A percentile compares a stretch with the other conserved stretches of the same genome.
Conservation (phyloP, 2,329 filamentous ascomycete species). For the Camillea tinctor region DNA sequence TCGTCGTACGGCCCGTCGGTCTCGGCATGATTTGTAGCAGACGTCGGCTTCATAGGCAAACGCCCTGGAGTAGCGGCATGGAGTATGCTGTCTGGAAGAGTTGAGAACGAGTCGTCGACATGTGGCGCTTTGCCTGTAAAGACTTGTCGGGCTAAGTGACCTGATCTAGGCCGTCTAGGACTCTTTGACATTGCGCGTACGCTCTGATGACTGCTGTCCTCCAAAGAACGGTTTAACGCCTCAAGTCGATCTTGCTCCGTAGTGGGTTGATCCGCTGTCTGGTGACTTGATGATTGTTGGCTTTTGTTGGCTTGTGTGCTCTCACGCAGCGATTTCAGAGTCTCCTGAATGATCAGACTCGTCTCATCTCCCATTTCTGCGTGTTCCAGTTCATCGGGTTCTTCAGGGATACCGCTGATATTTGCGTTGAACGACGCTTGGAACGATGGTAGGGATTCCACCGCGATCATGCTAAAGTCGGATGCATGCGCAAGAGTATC, state of each 20-base stretch:
- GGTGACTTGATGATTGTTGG: slow-evolving; percentile 5
- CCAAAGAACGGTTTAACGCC: slow-evolving; percentile 5
- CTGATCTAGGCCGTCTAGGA: slow-evolving; percentile 34
- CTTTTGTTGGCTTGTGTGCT: slow-evolving; percentile 26
- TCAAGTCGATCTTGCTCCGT: slow-evolving; percentile 10
- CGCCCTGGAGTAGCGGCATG: slow-evolving; percentile 32
- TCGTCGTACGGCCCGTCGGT: slow-evolving; percentile 47
- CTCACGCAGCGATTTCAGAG: slow-evolving; percentile 50
- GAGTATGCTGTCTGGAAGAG: slow-evolving; percentile 34
- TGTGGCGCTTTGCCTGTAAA: slow-evolving; percentile 33
- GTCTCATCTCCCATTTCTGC: slow-evolving; percentile 56
- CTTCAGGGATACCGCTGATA: slow-evolving; percentile 35
- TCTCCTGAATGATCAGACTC: slow-evolving; percentile 55
- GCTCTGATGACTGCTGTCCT: slow-evolving; percentile 7
- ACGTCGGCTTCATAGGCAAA: slow-evolving; percentile 20
- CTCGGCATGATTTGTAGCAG: slow-evolving; percentile 22
- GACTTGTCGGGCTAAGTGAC: slow-evolving; percentile 36
- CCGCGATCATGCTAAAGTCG: slow-evolving; percentile 61
- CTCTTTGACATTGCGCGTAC: slow-evolving; percentile 28
- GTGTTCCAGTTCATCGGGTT: slow-evolving; percentile 47
- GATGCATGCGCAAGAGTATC: slow-evolving; percentile 45
- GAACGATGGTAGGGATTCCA: slow-evolving; percentile 51
- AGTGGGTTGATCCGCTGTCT: slow-evolving; percentile 14
- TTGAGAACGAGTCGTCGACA: slow-evolving; percentile 36
- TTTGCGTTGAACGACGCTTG: slow-evolving; percentile 41